Evolutionary conservation across 148 eudicot genomes (phyloP).

Genomic region (Simmondsia chinensis): DNA sequence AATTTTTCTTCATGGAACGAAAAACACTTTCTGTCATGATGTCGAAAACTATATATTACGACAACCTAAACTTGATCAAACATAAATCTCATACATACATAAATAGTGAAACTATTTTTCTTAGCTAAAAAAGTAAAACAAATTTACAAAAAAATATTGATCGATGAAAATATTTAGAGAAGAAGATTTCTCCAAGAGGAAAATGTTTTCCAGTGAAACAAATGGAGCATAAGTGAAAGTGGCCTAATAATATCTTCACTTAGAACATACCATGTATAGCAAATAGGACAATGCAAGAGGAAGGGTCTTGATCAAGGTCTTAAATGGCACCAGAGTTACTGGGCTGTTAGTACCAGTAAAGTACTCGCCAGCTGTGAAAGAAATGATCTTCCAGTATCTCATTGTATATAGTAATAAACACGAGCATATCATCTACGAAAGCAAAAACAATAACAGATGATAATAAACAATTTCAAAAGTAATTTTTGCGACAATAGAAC

Average conservation of each 20-base stretch:
- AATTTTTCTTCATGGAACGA: no score
- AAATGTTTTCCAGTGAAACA: background rate
- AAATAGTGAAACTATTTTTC: no score
- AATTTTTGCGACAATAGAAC: background rate
- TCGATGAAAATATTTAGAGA: no score
- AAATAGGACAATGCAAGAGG: constrained; percentile 63
- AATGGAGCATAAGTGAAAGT: no score
- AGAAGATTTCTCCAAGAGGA: background rate
- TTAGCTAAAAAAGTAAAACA: no score
- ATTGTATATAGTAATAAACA: constrained; percentile 45
- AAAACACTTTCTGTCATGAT: no score
- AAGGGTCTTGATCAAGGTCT: constrained; percentile 39
- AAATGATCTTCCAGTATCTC: constrained; percentile 41
- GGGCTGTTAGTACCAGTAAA: constrained; percentile 8
- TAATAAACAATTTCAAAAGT: background rate
- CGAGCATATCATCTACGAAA: constrained; percentile 50
- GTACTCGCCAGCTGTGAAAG: constrained; percentile 33
- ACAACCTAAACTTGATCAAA: no score
- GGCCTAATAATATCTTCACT: no score
- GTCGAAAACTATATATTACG: no score
- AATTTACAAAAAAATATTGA: no score
- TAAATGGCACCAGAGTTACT: constrained; percentile 36
- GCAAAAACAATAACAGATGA: background rate
- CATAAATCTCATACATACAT: no score
- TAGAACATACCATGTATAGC: constrained; percentile 55